These are phyloP conservation scores for Hanseniaspora taiwanica DNA, from an alignment of 805 yeast species.

Conservation along the genomic window DNA sequence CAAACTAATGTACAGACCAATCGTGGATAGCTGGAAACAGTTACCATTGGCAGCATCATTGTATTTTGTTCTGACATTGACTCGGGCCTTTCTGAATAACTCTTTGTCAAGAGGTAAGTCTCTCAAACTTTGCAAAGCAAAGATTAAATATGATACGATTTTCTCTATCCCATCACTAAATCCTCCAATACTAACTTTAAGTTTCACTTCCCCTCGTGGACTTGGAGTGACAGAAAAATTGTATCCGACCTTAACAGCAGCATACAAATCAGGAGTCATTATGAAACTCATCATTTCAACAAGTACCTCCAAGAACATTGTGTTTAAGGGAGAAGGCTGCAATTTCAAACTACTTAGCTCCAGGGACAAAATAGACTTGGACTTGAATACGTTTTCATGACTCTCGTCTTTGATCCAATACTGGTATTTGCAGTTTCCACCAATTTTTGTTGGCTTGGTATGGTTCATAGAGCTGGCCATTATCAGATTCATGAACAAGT, in stretches of 20 bases:
- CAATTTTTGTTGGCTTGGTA: conserved; percentile 26
- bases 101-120: conserved; percentile 12
- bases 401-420: conserved; percentile 38
- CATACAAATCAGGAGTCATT: conserved; percentile 33
- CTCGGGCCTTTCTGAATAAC: conserved; percentile 34
- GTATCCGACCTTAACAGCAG: conserved; percentile 41
- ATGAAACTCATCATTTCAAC: conserved; percentile 32
- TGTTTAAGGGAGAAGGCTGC: conserved; percentile 24
- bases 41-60: conserved; percentile 29
- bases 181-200: conserved; percentile 43
- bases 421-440: conserved; percentile 27
- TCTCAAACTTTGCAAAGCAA: conserved; percentile 2
- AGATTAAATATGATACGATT: conserved; percentile 23
- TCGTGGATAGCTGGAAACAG: conserved; percentile 35
- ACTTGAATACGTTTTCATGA: conserved; percentile 12
- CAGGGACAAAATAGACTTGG: conserved; percentile 31
- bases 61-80: conserved; percentile 34
- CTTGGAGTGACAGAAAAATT: conserved; percentile 46
- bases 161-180: conserved; percentile 27
- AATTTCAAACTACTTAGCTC: conserved; percentile 28
- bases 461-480: conserved; percentile 18
- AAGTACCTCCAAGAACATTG: conserved; percentile 41
- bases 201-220: conserved; percentile 37
- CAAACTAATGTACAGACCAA: conserved; percentile 37
- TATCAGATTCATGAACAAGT: conserved; percentile 22